Evolutionary conservation across 805 yeast genomes (phyloP), one percentile per base, ranked within the genome.

Genomic region (Candida nitratophila): DNA sequence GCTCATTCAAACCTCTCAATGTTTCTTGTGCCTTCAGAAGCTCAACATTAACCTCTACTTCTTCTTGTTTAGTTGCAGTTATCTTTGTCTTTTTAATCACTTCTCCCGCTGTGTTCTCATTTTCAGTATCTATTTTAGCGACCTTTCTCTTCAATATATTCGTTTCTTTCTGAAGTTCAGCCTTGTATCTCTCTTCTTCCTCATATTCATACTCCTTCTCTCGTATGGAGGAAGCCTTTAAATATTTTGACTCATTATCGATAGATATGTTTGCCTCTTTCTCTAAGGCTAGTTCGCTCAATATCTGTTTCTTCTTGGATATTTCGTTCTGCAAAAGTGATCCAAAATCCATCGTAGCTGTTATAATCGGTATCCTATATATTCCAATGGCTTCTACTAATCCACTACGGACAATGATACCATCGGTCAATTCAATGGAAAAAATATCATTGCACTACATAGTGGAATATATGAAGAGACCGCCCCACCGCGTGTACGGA

Each of bases 291-390:
- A 21, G 39, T 37, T 32, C 48, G 31, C 40, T 47, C 49, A 49
- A 58, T 44, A 47, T 44, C 47, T 56, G 54, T 50, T 64, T 62
- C 60, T 74, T 74, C 59, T 68, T 74, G 7, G 60, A 63, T 19
- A 78, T 77, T 56, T 79, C 83, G 24, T 63, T 57, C 1, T 69
- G 52, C 43, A 79, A 52, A 22, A 77, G 49, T 33, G 64, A 61
- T 12, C 74, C 64, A 46, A 77, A 70, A 52, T 76, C 74, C 82
- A 77, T 77, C 4, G 43, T 46, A 17, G n/a, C n/a, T n/a, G n/a
- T n/a, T n/a, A n/a, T n/a, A n/a, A n/a, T n/a, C n/a, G n/a, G n/a
- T n/a, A n/a, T n/a, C n/a, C n/a, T n/a, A n/a, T n/a, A n/a, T n/a
- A n/a, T n/a, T n/a, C n/a, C n/a, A n/a, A n/a, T n/a, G n/a, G n/a